A percentile compares a stretch with the other conserved stretches of the same genome.
phyloP scores from a whole-genome alignment of 305 asterid genomes.

The Fraxinus baroniana region DNA sequence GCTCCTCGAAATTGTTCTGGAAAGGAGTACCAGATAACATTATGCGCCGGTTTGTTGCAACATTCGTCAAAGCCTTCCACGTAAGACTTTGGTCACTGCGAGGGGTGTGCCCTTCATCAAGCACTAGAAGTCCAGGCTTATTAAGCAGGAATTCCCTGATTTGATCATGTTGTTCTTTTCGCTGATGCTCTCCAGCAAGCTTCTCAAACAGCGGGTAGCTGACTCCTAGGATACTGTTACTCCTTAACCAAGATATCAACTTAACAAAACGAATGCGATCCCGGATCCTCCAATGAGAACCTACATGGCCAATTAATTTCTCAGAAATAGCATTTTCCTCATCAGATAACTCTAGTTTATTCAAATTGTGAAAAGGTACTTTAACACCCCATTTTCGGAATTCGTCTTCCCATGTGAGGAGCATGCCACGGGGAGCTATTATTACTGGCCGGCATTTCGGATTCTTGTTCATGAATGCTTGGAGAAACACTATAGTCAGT shows the following conservation, averaged over 20 bases:
- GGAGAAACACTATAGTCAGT: constrained; percentile 57
- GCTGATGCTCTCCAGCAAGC: constrained; percentile 32
- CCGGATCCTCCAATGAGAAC: not conserved
- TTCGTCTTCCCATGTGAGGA: constrained; percentile 62
- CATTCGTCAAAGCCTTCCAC: constrained; percentile 54
- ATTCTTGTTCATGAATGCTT: constrained; percentile 48
- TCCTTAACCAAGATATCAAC: constrained; percentile 48
- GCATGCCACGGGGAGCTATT: constrained; percentile 70
- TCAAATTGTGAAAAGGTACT: constrained; percentile 52
- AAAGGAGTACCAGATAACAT: constrained; percentile 79
- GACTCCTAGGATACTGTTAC: constrained; percentile 47
- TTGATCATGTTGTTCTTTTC: not conserved
- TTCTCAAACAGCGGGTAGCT: constrained; percentile 49
- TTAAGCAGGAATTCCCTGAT: constrained; percentile 47
- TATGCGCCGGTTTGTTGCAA: constrained; percentile 48
- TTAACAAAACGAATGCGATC: constrained; percentile 32
- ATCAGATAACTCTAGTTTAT: constrained; percentile 31
- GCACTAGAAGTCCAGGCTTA: constrained; percentile 47
- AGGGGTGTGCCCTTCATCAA: constrained; percentile 81
- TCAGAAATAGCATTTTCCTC: constrained; percentile 27
- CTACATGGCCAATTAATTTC: not conserved
- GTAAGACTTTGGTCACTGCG: constrained; percentile 42
- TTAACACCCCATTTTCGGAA: constrained; percentile 46
- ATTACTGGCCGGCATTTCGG: constrained; percentile 55
- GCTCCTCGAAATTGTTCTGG: constrained; percentile 63